Conservation (phyloP, 1,284 basidiomycete species). For the Irpex rosettiformis region DNA sequence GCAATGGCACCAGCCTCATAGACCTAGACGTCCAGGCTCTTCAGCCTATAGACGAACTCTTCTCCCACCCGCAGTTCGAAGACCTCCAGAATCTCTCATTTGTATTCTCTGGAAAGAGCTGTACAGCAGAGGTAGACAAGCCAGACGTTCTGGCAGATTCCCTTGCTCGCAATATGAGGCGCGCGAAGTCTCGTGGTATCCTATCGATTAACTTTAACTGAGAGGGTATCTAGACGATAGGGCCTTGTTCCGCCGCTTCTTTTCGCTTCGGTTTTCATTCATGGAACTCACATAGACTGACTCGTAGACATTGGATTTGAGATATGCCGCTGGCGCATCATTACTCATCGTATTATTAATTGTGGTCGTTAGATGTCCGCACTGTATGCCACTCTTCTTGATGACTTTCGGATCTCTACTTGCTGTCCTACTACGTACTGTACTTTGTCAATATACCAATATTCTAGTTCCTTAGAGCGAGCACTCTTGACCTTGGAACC, state of each 20-base stretch:
- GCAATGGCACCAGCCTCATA: not conserved
- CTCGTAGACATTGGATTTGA: too few species aligned
- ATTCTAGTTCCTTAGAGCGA: not conserved
- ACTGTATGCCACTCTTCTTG: too few species aligned
- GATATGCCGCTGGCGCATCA: too few species aligned
- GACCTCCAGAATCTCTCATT: not conserved
- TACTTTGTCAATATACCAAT: not conserved
- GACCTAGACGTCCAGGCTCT: conserved; percentile 1
- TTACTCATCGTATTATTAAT: too few species aligned
- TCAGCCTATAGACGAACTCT: not conserved
- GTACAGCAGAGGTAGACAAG: not conserved
- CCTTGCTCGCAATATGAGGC: not conserved
- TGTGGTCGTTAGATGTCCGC: too few species aligned
- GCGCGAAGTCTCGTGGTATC: not conserved
- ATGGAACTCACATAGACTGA: not conserved
- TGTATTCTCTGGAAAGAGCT: not conserved
- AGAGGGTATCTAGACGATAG: not conserved
- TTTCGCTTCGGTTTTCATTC: not conserved
- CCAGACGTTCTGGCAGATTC: not conserved
- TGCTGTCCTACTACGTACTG: not conserved
- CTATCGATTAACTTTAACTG: not conserved
- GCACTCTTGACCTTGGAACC: not conserved
- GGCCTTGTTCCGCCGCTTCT: too few species aligned
- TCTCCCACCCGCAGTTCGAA: not conserved
- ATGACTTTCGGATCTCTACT: not conserved